phyloP scores from a whole-genome alignment of 1,139 yeast species.

The Wickerhamomyces sp. region DNA sequence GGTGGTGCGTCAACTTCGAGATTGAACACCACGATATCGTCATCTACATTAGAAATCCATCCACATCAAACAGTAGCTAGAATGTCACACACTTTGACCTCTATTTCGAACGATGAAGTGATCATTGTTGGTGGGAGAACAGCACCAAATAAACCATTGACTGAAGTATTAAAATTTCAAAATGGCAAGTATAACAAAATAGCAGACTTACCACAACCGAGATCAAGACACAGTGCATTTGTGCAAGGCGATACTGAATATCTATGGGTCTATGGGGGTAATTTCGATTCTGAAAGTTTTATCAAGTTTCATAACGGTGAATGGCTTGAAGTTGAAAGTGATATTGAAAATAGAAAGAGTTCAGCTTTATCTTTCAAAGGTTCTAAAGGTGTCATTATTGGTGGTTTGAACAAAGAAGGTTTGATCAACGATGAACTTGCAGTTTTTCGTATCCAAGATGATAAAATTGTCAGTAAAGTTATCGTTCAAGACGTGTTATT shows the following conservation, averaged over 20 bases:
- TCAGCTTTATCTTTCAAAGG: slow-evolving; percentile 36
- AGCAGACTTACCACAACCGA: slow-evolving; percentile 36
- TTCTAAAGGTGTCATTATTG: slow-evolving; percentile 41
- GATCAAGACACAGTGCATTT: slow-evolving; percentile 53
- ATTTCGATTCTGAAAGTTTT: slow-evolving; percentile 20
- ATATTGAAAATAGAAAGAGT: slow-evolving; percentile 16
- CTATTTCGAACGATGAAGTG: slow-evolving; percentile 25
- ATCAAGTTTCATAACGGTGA: slow-evolving; percentile 24
- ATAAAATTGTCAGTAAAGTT: slow-evolving; percentile 8
- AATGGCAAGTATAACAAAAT: slow-evolving; percentile 31
- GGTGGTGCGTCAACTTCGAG: slow-evolving; percentile 57
- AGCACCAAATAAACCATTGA: slow-evolving; percentile 46
- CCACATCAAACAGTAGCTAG: slow-evolving; percentile 32
- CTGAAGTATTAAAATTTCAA: slow-evolving; percentile 26
- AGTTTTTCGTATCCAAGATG: slow-evolving; percentile 27
- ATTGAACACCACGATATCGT: slow-evolving; percentile 20
- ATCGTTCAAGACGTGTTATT: slow-evolving; percentile 23
- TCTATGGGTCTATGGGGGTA: slow-evolving; percentile 59
- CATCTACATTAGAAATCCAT: not conserved
- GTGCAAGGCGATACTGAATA: slow-evolving; percentile 33
- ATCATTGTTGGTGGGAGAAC: slow-evolving; percentile 67
- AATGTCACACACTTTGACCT: slow-evolving; percentile 55
- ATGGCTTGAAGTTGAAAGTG: slow-evolving; percentile 16
- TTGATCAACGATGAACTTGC: slow-evolving; percentile 30
- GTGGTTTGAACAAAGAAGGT: slow-evolving; percentile 45